Base-by-base conservation (phyloP, 768 basidiomycete genomes). In the Candolleomyces eurysporus region DNA sequence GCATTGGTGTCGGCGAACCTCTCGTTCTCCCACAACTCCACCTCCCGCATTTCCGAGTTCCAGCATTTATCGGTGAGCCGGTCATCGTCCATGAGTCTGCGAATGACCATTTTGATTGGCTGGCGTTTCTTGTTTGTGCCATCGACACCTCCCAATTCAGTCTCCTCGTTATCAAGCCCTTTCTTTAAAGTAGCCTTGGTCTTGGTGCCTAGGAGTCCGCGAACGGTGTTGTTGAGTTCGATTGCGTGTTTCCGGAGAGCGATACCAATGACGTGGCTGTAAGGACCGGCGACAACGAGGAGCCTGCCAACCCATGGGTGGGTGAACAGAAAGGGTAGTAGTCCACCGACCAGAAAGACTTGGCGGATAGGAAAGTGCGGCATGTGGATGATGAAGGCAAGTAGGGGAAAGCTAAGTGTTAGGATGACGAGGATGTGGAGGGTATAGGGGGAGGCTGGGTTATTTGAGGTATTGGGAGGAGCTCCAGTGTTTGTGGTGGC, bases 11-110 rank as follows among this genome's bases (percentile, higher is more conserved):
- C 71, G 40, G 72, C 69, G 75, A 82, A 87, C 17, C 92, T 79
- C 69, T 93, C 90, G 72, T 92, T 94, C 77, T 94, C 92, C 78
- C 84, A 93, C 22, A 93, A 69, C 71, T 91, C 89, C 16, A 93
- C 89, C 39, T 86, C 82, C 6, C 83, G 71, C 74, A 87, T 79
- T 68, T 88, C 84, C 2, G 86, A 77, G 0, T 73, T 76, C 90
- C 90, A 92, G 48, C 83, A 84, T 31, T 68, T 72, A 67, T 92
- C 88, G 6, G 79, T 76, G 3, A 94, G 79, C 11, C 75, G 77
- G 63, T 92, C 88, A 63, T 94, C 77, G 65, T 93, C 89, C 21
- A 86, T 66, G 1, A 86, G 48, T 5, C 80, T 76, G 59, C 77
- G 76, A 17, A 75, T 42, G 16, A 72, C 58, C 54, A 67, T 74